phyloP scores from a whole-genome alignment of 2,329 filamentous ascomycete species.

The Emergomyces pasteurianus region DNA sequence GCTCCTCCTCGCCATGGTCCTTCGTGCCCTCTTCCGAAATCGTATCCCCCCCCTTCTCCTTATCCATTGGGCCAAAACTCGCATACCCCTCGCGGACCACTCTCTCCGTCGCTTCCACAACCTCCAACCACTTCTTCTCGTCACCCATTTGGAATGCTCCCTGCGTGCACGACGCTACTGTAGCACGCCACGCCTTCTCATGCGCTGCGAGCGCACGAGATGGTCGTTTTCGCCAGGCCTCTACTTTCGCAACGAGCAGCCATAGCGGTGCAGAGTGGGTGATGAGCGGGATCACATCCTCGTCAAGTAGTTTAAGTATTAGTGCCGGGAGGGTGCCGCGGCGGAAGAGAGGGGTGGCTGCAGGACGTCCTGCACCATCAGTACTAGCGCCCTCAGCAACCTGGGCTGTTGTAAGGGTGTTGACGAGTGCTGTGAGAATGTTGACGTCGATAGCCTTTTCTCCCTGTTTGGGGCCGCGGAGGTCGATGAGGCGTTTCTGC shows the following conservation, averaged over 20 bases:
- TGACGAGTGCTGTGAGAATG: slow-evolving; percentile 59
- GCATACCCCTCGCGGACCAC: slow-evolving; percentile 67
- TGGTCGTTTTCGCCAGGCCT: slow-evolving; percentile 61
- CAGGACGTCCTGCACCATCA: slow-evolving; percentile 13
- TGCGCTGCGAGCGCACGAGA: slow-evolving; percentile 65
- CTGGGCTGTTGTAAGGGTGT: slow-evolving; percentile 50
- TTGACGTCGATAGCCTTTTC: slow-evolving; percentile 69
- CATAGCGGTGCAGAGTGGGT: slow-evolving; percentile 68
- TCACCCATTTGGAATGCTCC: slow-evolving; percentile 41
- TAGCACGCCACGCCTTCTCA: slow-evolving; percentile 79
- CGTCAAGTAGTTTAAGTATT: slow-evolving; percentile 62
- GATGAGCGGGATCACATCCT: slow-evolving; percentile 66
- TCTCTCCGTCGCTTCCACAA: slow-evolving; percentile 68
- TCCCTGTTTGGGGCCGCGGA: slow-evolving; percentile 53
- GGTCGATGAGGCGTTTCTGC: slow-evolving; percentile 60
- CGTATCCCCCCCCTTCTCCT: slow-evolving; percentile 39
- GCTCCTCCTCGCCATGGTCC: slow-evolving; percentile 36
- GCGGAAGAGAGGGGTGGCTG: slow-evolving; percentile 26
- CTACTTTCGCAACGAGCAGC: slow-evolving; percentile 58
- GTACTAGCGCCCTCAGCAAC: slow-evolving; percentile 28
- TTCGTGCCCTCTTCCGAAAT: slow-evolving; percentile 23
- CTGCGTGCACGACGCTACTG: slow-evolving; percentile 36
- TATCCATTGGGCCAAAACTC: slow-evolving; percentile 55
- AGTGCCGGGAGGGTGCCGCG: slow-evolving; percentile 41
- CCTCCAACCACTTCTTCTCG: slow-evolving; percentile 54